Evolutionary conservation across 805 yeast species (phyloP).

Genomic region (Komagataella kurtzmanii): DNA sequence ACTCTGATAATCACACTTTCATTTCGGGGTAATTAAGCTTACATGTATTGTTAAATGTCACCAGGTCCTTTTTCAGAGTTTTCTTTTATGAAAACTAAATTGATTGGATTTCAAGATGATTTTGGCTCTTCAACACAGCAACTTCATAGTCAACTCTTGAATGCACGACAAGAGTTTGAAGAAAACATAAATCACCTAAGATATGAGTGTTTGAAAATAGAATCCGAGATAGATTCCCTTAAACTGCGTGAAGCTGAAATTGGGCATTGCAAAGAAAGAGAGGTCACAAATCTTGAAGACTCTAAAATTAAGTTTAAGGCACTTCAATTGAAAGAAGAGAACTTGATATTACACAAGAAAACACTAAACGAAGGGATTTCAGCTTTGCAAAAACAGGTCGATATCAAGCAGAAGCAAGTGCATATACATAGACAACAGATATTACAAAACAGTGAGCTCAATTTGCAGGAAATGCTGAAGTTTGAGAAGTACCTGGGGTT

Average conservation of each 20-base stretch:
- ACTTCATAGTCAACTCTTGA: not conserved
- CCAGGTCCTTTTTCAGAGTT: not conserved
- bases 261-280: not conserved
- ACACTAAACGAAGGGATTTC: not conserved
- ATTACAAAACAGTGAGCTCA: conserved; percentile 21
- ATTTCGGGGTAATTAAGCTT: not conserved
- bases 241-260: not conserved
- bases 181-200: not conserved
- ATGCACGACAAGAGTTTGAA: not conserved
- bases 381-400: not conserved
- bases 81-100: not conserved
- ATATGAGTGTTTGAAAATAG: not conserved
- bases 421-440: conserved; percentile 11
- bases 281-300: not conserved
- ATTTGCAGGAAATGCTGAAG: conserved; percentile 26
- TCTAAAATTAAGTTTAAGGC: not conserved
- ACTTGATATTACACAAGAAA: not conserved
- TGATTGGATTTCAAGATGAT: not conserved
- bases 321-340: not conserved
- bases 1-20: too few species aligned
- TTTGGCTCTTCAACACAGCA: not conserved
- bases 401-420: not conserved
- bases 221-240: not conserved
- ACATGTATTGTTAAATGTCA: not conserved
- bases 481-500: conserved; percentile 34